Evolutionary conservation across 2,329 filamentous ascomycete species (phyloP).

Genomic region (Coniochaeta sp.): DNA sequence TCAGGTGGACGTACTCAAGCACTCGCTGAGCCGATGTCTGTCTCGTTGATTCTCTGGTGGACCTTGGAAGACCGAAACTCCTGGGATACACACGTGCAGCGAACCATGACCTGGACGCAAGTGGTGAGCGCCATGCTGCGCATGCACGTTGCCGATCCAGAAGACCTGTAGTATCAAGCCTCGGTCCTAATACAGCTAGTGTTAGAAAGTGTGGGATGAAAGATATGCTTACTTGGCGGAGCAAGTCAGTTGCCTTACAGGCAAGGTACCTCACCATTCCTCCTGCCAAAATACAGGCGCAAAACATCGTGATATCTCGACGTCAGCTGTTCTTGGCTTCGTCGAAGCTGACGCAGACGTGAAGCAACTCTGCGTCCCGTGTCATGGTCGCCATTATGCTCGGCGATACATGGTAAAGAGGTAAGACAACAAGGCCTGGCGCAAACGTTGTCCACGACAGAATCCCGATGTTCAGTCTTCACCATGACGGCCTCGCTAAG

Average conservation of each 20-base stretch:
- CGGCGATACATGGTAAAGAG: too few relatives aligned
- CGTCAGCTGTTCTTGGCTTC: neutral
- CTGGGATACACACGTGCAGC: neutral
- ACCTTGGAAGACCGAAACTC: neutral
- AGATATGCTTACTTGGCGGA: neutral
- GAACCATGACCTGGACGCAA: neutral
- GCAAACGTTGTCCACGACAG: neutral
- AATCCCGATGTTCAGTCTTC: neutral
- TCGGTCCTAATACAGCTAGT: neutral
- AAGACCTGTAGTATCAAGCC: too few relatives aligned
- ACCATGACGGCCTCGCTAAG: neutral
- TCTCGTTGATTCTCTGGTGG: too few relatives aligned
- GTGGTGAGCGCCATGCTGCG: too few relatives aligned
- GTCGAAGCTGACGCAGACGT: neutral
- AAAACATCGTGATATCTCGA: neutral
- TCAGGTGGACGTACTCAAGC: too few relatives aligned
- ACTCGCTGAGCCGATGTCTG: too few relatives aligned
- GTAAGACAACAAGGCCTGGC: neutral
- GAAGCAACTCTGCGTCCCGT: neutral
- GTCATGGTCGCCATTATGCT: too few relatives aligned
- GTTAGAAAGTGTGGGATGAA: neutral
- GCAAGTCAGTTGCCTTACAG: neutral
- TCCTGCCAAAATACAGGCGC: neutral
- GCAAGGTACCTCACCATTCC: neutral
- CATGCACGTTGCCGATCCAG: neutral